phyloP scores from a whole-genome alignment of 169 alveolate species.

The Cytauxzoon felis region DNA sequence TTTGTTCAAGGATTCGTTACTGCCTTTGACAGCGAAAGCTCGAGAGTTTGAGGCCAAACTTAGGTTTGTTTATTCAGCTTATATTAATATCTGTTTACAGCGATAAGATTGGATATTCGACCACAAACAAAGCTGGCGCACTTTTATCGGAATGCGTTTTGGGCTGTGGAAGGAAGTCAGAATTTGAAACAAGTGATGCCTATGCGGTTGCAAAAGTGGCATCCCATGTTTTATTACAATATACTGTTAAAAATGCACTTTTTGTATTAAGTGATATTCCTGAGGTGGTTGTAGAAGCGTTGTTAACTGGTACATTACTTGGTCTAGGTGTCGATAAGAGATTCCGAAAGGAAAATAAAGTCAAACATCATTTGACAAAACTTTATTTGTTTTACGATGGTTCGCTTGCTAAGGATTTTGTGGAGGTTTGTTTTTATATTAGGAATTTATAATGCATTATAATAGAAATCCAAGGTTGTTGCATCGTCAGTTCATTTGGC shows the following conservation, averaged over 20 bases:
- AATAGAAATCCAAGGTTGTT: slow-evolving; percentile 11
- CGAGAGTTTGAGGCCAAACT: slow-evolving; percentile 28
- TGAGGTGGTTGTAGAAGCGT: slow-evolving; percentile 2
- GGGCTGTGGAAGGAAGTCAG: slow-evolving; percentile 33
- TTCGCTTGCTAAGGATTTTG: background rate
- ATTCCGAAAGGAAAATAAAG: slow-evolving; percentile 38
- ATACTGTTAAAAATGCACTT: slow-evolving; percentile 22
- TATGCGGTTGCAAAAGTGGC: slow-evolving; percentile 6
- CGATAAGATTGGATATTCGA: slow-evolving; percentile 22
- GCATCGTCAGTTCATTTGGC: slow-evolving; percentile 55
- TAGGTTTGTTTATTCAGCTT: slow-evolving; percentile 23
- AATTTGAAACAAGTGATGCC: slow-evolving; percentile 25
- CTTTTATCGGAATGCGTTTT: slow-evolving; percentile 31
- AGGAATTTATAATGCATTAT: background rate
- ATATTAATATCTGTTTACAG: background rate
- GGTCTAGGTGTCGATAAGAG: slow-evolving; percentile 45
- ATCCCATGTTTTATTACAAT: slow-evolving; percentile 15
- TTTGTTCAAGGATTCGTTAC: slow-evolving; percentile 7
- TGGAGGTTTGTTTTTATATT: background rate
- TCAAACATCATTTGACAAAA: slow-evolving; percentile 15
- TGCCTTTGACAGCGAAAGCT: slow-evolving; percentile 14
- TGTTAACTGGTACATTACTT: slow-evolving; percentile 22
- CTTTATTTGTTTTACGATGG: slow-evolving; percentile 3
- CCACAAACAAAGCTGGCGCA: slow-evolving; percentile 8
- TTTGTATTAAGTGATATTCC: slow-evolving; percentile 7